Evolutionary conservation across 2,329 filamentous ascomycete genomes (phyloP).

Genomic region (Nigrospora sphaerica): DNA sequence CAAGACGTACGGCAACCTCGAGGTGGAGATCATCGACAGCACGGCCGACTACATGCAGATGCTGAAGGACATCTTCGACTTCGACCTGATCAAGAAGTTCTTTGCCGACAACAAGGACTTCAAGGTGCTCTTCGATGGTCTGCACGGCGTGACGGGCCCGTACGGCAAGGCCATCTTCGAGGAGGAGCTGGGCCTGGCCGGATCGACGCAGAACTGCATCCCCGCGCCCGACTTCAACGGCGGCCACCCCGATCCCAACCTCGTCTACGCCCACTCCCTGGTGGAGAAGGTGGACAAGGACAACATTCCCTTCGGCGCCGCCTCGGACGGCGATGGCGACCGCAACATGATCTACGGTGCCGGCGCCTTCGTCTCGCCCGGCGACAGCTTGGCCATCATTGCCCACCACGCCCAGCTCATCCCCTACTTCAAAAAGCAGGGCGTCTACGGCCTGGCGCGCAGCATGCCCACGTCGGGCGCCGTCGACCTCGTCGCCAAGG

Average conservation of each 20-base stretch:
- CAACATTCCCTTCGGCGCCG: constrained; percentile 89
- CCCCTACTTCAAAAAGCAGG: constrained; percentile 96
- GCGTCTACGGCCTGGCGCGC: constrained; percentile 88
- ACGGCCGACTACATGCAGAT: constrained; percentile 86
- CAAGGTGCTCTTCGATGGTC: constrained; percentile 92
- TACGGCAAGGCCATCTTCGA: constrained; percentile 95
- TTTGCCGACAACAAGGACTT: constrained; percentile 82
- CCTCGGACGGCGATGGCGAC: constrained; percentile 94
- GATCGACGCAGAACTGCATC: constrained; percentile 79
- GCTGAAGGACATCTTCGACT: constrained; percentile 99
- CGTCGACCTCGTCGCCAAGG: constrained; percentile 92
- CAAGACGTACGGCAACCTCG: constrained; percentile 75
- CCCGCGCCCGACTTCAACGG: constrained; percentile 94
- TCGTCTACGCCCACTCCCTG: constrained; percentile 85
- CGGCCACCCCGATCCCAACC: constrained; percentile 94
- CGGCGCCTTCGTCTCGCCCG: constrained; percentile 91
- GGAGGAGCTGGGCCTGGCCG: constrained; percentile 78
- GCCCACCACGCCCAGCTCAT: constrained; percentile 94
- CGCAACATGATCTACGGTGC: constrained; percentile 99
- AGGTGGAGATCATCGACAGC: constrained; percentile 94
- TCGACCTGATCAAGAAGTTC: constrained; percentile 91
- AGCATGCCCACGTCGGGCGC: constrained; percentile 97
- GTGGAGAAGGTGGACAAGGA: constrained; percentile 91
- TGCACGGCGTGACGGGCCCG: constrained; percentile 89
- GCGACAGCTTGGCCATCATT: constrained; percentile 96